Evolutionary conservation across 2,329 filamentous ascomycete species (phyloP), one percentile per base, ranked within the genome.

Genomic region (Fusarium mundagurra): DNA sequence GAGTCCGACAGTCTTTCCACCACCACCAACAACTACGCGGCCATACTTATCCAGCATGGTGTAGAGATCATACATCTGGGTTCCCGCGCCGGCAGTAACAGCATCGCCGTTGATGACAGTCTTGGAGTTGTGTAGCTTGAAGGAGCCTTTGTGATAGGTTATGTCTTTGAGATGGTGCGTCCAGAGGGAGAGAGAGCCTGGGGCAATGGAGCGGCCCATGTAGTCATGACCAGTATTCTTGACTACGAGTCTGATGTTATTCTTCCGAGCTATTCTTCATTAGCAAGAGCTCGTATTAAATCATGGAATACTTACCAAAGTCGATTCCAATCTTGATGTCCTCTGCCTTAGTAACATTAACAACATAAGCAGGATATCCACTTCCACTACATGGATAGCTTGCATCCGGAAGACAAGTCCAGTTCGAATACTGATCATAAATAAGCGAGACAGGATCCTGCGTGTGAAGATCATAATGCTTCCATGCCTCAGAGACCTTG

Each of bases 181-280:
- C 88, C 88, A 90, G 64, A 89, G 85, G 2, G 84, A 88, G 2
- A 91, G 79, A 0, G 88, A 85, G 4, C 88, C 88, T 0, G 84
- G 84, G 1, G 84, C 85, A n/a, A 82, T 81, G 12, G 84, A 87
- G 5, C 85, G 83, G 6, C 86, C 86, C 13, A 85, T 75, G 39
- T 83, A 85, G 57, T 88, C 85, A 29, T 87, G 83, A 24, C 85
- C 81, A 2, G 81, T 83, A 38, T 80, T 81, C 55, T 84, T 86
- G 36, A 87, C 75, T 6, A 82, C 73, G 22, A 87, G 78, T 14
- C 86, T 81, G 39, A 88, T 72, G 39, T 86, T 83, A 41, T 85
- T 77, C 36, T 83, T 80, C 3, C 83, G 81, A 4, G 85, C 84
- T 86, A 16, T 5, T 2, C 0, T 0, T 14, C 22, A 18, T 27